Evolutionary conservation across 2,329 filamentous ascomycete genomes (phyloP), one percentile per base, ranked within the genome.

Genomic region (Fusarium euwallaceae): DNA sequence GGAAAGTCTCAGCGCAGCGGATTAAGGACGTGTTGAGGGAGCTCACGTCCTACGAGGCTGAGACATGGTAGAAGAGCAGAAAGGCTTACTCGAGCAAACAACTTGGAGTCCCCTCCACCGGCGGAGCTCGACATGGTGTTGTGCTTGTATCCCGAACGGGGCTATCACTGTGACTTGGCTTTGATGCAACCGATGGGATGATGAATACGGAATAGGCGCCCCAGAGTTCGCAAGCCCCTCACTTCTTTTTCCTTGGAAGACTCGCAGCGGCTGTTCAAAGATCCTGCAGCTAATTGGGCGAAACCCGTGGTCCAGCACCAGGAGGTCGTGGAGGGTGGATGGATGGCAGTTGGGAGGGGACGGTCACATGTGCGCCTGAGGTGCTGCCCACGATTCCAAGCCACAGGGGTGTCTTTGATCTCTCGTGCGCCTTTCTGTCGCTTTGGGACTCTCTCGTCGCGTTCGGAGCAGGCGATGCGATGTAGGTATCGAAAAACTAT

Each of bases 41-140:
- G 45, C 48, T 66, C 61, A 70, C 64, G 64, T 75, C 74, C 58
- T 67, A 67, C 65, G 36, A 70, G 66, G 65, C 62, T 74, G 68
- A 71, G 74, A 73, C 58, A 71, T 34, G 62, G 66, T 61, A 70
- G 65, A 64, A 56, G 64, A 70, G 70, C 66, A 61, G 67, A 56
- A 62, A 76, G 69, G 84, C 89, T 88, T 90, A 99, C 97, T 88
- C 97, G 92, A 84, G 97, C 96, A 88, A 99, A 99, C 87, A 99
- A 92, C 91, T 98, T 98, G 87, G 97, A 97, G 91, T 98, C 97
- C 86, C 97, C 95, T 86, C 94, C 94, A 84, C 91, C 79, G 72
- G 80, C 86, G 71, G 87, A 84, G 80, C 82, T 86, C 79, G 89
- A 87, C 89, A 91, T 91, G 80, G 80, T 84, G 82, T 76, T 76